Base-by-base conservation (phyloP, 768 basidiomycete species). In the Phlebiopsis gigantea region DNA sequence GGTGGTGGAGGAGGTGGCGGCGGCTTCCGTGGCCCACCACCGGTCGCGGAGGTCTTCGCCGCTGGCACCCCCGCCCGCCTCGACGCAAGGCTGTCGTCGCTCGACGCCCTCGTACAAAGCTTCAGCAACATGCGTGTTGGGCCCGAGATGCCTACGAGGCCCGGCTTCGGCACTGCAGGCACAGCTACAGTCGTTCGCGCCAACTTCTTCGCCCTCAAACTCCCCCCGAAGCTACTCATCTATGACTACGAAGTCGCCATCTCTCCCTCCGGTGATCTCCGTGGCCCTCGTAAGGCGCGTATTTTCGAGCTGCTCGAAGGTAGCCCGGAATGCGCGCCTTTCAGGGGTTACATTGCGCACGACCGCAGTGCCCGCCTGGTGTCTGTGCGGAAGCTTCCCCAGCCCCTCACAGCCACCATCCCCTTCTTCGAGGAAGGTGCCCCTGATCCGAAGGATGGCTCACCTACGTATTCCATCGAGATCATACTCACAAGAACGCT, bases 181-280 rank as follows among this genome's bases (percentile, higher is more conserved):
- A 72, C 52, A 8, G 60, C 73, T 0, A 75, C 82, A 60, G 77
- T 67, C 0, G 67, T 87, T 15, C 76, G 87, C 1, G 75, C 85
- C 21, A 88, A 87, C 64, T 85, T 86, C 69, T 86, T 85, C 66
- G 63, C 82, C 0, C 62, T 87, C 10, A 74, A 66, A 29, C 62
- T 79, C n/a, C 75, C 76, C 1, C 74, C 76, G 45, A 73, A 73
- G 0, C 70, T 73, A 0, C 64, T 28, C 17, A 60, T 83, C 5
- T 82, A 78, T 63, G 84, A 87, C 57, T 88, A 88, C 61, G 66
- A 67, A 19, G 75, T 87, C 31, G 71, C 77, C 21, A 79, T 85
- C 46, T 65, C 67, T 14, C 82, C 83, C 0, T 75, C 72, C 53
- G 73, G 74, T 0, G 73, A 77, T 44, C 70, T 77, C 0, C 75